Conservation (phyloP, 2,329 filamentous ascomycete genomes). For the Mycosphaerelloides madeirae region DNA sequence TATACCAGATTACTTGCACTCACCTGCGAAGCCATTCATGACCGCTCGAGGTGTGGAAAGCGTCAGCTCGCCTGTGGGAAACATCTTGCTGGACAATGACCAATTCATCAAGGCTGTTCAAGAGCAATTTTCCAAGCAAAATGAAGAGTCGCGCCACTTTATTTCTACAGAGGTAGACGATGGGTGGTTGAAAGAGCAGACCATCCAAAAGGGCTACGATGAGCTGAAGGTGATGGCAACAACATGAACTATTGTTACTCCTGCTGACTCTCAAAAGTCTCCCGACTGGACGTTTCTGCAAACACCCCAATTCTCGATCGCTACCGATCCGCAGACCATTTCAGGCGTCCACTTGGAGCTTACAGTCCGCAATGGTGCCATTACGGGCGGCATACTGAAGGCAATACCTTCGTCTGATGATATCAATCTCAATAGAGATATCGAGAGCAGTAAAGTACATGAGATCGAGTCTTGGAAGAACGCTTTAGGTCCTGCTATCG, state of each 20-base stretch:
- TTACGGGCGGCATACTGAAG: slow-evolving; percentile 43
- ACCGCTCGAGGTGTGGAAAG: slow-evolving; percentile 84
- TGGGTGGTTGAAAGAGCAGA: slow-evolving; percentile 45
- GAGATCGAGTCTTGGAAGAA: slow-evolving; percentile 37
- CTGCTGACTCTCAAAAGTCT: slow-evolving; percentile 46
- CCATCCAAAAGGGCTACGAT: slow-evolving; percentile 57
- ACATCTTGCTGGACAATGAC: slow-evolving; percentile 58
- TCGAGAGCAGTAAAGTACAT: slow-evolving; percentile 43
- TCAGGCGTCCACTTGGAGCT: slow-evolving; percentile 20
- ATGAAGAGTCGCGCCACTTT: slow-evolving; percentile 37
- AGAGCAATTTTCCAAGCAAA: slow-evolving; percentile 61
- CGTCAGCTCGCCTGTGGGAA: slow-evolving; percentile 77
- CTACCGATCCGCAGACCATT: slow-evolving; percentile 10
- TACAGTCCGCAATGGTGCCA: slow-evolving; percentile 52
- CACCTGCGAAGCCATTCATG: slow-evolving; percentile 73
- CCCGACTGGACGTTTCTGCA: slow-evolving; percentile 76
- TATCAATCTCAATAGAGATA: slow-evolving; percentile 5
- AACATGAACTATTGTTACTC: slow-evolving; percentile 3
- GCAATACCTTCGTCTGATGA: slow-evolving; percentile 23
- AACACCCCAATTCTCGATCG: slow-evolving; percentile 69
- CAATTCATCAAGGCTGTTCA: slow-evolving; percentile 45
- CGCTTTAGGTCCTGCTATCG: neutral
- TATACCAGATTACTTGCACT: slow-evolving; percentile 67
- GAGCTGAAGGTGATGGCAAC: slow-evolving; percentile 54
- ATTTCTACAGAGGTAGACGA: slow-evolving; percentile 47